A percentile compares a stretch with the other conserved stretches of the same genome.
Evolutionary conservation across 352 stramenopile genomes (phyloP).

Genomic region (Globisporangium carolinianum): DNA sequence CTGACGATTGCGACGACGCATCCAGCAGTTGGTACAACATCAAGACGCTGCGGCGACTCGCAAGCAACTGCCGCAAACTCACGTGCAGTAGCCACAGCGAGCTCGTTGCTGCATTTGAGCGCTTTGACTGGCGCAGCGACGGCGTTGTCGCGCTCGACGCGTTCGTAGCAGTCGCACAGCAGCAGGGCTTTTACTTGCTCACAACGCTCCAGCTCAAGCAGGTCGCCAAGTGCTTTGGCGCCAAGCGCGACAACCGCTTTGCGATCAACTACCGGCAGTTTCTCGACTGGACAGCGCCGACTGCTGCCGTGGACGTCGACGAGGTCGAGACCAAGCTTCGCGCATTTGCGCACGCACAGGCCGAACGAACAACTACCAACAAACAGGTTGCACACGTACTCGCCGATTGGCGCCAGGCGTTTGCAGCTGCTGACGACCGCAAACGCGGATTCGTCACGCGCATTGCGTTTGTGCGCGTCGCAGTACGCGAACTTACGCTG

Average conservation of each 20-base stretch:
- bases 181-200: conserved; percentile 40
- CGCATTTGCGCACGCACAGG: conserved; percentile 26
- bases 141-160: conserved; percentile 36
- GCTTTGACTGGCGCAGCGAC: conserved; percentile 55
- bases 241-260: conserved; percentile 34
- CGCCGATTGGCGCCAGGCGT: conserved; percentile 8
- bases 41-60: conserved; percentile 34
- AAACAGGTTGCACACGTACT: conserved; percentile 6
- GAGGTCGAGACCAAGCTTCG: conserved; percentile 45
- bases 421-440: conserved; percentile 22
- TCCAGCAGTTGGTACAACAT: conserved; percentile 38
- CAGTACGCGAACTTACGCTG: conserved; percentile 22
- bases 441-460: conserved; percentile 21
- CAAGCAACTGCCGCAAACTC: conserved; percentile 44
- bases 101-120: conserved; percentile 44
- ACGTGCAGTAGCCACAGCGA: conserved; percentile 23
- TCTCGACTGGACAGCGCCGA: conserved; percentile 58
- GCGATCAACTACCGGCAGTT: conserved; percentile 65
- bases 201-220: conserved; percentile 29
- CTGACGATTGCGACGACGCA: conserved; percentile 8
- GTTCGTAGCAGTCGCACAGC: conserved; percentile 34
- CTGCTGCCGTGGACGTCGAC: conserved; percentile 24
- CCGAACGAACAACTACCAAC: conserved; percentile 25
- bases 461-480: conserved; percentile 35
- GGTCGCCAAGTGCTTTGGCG: conserved; percentile 47